These are phyloP conservation scores for Glebionis coronaria DNA, from an alignment of 129 eudicot genomes.

Conservation along the genomic window DNA sequence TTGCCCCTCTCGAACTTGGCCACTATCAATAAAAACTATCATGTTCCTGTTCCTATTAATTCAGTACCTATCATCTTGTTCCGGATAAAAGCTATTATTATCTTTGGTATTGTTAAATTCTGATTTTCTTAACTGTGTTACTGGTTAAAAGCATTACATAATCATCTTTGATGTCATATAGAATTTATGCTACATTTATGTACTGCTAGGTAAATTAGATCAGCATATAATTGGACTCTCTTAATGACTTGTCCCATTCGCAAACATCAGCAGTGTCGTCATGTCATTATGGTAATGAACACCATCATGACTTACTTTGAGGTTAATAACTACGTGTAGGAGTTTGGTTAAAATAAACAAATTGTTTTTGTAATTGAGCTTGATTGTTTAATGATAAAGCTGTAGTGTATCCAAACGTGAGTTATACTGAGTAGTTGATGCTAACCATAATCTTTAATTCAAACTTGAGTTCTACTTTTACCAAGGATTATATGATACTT, in stretches of 20 bases:
- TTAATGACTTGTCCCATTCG: neutral
- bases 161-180: neutral
- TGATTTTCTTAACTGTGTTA: neutral
- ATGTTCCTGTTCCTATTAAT: too few relatives aligned
- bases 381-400: neutral
- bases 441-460: too few relatives aligned
- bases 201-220: neutral
- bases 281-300: neutral
- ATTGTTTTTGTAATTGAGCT: neutral
- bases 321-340: neutral
- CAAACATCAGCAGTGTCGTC: neutral
- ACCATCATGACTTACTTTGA: slow-evolving; percentile 1
- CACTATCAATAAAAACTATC: too few relatives aligned
- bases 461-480: too few relatives aligned
- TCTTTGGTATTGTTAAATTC: neutral
- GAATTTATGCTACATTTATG: neutral
- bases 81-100: neutral
- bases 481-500: too few relatives aligned
- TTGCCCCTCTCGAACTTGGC: too few relatives aligned
- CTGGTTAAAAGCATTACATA: neutral
- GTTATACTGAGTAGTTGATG: too few relatives aligned
- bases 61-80: too few relatives aligned
- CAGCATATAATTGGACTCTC: neutral
- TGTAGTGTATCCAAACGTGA: too few relatives aligned
- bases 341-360: neutral